Conservation (phyloP, 768 basidiomycete species). For the Phlegmacium glaucopus region DNA sequence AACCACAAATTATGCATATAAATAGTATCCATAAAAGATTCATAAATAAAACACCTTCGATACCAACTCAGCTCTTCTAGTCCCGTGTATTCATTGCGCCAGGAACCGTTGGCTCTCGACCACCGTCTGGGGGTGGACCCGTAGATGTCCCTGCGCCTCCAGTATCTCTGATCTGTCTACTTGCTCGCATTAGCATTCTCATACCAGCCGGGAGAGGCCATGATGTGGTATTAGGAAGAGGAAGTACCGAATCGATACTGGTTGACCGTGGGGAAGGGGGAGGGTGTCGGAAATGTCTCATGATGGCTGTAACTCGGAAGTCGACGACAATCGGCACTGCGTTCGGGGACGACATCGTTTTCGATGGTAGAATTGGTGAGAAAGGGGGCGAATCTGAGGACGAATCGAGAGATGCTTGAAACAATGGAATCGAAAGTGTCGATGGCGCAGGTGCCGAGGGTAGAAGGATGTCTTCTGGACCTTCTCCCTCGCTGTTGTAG, state of each 20-base stretch:
- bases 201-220: constrained; percentile 47
- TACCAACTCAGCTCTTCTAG: constrained; percentile 13
- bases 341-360: constrained; percentile 11
- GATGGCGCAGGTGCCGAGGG: constrained; percentile 17
- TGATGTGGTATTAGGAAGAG: constrained; percentile 59
- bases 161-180: constrained; percentile 38
- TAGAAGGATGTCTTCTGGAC: constrained; percentile 38
- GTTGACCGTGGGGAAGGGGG: constrained; percentile 27
- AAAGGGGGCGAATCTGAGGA: constrained; percentile 10
- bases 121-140: constrained; percentile 14
- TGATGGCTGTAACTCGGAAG: constrained; percentile 50
- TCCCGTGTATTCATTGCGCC: constrained; percentile 33
- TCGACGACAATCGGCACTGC: constrained; percentile 56
- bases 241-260: constrained; percentile 36
- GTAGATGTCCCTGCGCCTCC: constrained; percentile 20
- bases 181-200: constrained; percentile 50
- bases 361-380: constrained; percentile 19
- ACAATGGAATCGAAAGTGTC: constrained; percentile 18
- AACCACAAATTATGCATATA: not conserved
- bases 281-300: constrained; percentile 57
- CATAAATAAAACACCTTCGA: constrained; percentile 6
- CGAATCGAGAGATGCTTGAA: constrained; percentile 9
- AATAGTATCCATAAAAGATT: constrained; percentile 2
- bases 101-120: constrained; percentile 23
- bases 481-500: constrained; percentile 32